phyloP scores from a whole-genome alignment of 805 yeast genomes.

The baker's yeast (Saccharomyces cerevisiae) region DNA sequence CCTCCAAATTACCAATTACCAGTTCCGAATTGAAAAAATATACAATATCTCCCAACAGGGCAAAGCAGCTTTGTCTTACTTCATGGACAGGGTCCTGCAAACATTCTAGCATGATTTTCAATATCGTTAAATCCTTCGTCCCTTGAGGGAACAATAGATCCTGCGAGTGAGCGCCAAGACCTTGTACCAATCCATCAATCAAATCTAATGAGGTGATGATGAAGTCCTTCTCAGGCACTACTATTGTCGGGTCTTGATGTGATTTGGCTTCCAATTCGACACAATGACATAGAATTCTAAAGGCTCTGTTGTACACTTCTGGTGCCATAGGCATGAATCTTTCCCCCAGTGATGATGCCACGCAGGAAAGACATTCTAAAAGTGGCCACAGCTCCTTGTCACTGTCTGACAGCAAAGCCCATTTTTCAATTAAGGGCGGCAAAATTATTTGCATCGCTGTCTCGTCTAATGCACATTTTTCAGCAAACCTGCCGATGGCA shows the following conservation, averaged over 20 bases:
- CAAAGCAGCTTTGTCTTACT: conserved; percentile 89
- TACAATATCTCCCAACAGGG: conserved; percentile 83
- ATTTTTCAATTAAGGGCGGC: conserved; percentile 75
- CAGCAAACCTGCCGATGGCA: conserved; percentile 83
- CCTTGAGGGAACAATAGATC: conserved; percentile 33
- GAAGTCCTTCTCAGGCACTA: conserved; percentile 83
- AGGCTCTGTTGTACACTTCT: conserved; percentile 74
- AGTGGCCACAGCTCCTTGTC: conserved; percentile 88
- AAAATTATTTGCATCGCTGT: conserved; percentile 52
- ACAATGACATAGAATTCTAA: conserved; percentile 58
- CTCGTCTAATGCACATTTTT: conserved; percentile 52
- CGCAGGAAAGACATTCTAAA: conserved; percentile 84
- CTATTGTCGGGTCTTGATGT: conserved; percentile 55
- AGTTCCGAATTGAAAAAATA: conserved; percentile 39
- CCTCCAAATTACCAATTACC: conserved; percentile 30
- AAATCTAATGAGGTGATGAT: conserved; percentile 82
- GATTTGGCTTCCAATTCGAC: conserved; percentile 59
- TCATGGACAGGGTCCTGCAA: conserved; percentile 71
- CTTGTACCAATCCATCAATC: conserved; percentile 89
- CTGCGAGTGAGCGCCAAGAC: conserved; percentile 57
- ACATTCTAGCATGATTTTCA: conserved; percentile 58
- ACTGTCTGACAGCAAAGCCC: conserved; percentile 68
- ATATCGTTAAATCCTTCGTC: conserved; percentile 34
- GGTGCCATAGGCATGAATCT: conserved; percentile 82
- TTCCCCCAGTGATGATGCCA: conserved; percentile 81